These are phyloP conservation scores for Lanzia echinophila DNA, from an alignment of 2,329 filamentous ascomycete genomes.

Conservation along the genomic window DNA sequence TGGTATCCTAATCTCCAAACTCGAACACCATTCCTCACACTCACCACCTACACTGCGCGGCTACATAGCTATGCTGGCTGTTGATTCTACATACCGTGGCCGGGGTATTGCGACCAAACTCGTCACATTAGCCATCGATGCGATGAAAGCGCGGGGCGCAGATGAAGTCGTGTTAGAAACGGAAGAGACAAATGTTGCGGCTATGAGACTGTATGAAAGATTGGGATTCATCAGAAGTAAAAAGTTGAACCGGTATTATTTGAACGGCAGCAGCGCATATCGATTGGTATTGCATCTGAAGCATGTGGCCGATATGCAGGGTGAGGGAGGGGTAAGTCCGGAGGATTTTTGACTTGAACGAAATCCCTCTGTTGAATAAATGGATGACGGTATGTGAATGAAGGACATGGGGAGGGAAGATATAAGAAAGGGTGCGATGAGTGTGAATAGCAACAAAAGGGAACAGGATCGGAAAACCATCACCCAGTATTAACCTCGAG, in stretches of 20 bases:
- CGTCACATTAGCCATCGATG: conserved; percentile 84
- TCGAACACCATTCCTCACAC: conserved; percentile 82
- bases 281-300: conserved; percentile 62
- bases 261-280: conserved; percentile 94
- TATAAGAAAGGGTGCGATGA: no score
- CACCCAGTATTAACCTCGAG: no score
- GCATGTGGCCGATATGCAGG: conserved; percentile 24
- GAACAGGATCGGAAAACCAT: no score
- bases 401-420: neutral
- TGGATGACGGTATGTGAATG: neutral
- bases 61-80: conserved; percentile 99
- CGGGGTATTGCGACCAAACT: conserved; percentile 82
- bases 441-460: no score
- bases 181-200: conserved; percentile 84
- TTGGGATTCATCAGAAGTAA: conserved; percentile 90
- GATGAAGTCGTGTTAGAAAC: conserved; percentile 96
- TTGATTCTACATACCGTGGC: conserved; percentile 70
- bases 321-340: neutral
- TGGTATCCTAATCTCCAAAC: conserved; percentile 90
- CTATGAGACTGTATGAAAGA: conserved; percentile 87
- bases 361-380: neutral
- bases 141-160: conserved; percentile 76
- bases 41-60: conserved; percentile 69
- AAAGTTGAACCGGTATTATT: conserved; percentile 86
- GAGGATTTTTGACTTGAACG: neutral